These are phyloP conservation scores for Rhodotorula sp. DNA, from an alignment of 1,284 basidiomycete species.

Conservation along the genomic window DNA sequence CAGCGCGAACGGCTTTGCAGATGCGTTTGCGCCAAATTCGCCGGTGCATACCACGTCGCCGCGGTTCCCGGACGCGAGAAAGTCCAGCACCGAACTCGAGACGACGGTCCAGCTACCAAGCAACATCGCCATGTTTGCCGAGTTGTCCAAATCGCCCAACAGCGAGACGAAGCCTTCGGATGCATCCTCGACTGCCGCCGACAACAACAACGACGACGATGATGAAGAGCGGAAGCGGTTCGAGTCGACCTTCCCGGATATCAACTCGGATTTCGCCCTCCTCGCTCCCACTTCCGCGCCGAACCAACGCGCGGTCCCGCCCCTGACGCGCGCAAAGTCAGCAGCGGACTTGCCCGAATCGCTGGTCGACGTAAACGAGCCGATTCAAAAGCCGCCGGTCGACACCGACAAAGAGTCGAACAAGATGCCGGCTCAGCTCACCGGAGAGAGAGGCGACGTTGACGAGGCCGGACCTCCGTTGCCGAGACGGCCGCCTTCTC, in stretches of 20 bases:
- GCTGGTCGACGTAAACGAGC: neutral
- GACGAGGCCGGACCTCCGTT: slow-evolving; percentile 22
- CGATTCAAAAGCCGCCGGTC: neutral
- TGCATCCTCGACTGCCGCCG: neutral
- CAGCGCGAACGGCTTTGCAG: slow-evolving; percentile 21
- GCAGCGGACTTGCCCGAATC: neutral
- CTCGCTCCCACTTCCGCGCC: neutral
- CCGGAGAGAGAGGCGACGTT: slow-evolving; percentile 4
- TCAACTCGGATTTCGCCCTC: slow-evolving; percentile 6
- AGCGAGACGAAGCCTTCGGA: neutral
- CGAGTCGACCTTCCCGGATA: slow-evolving; percentile 31
- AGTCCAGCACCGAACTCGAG: slow-evolving; percentile 3
- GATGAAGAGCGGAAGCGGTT: slow-evolving; percentile 28
- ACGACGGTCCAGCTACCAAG: slow-evolving; percentile 17
- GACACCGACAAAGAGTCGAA: neutral
- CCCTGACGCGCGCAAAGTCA: neutral
- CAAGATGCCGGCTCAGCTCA: slow-evolving; percentile 12
- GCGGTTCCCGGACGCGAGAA: neutral
- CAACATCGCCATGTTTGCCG: slow-evolving; percentile 27
- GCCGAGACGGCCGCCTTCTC: slow-evolving; percentile 17
- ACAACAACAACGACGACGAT: neutral
- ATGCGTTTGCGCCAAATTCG: slow-evolving; percentile 20
- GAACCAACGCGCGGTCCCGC: neutral
- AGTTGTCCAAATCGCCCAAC: neutral
- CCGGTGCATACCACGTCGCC: neutral